A percentile compares a stretch with the other conserved stretches of the same genome.
These are phyloP conservation scores for Sphaerostilbella broomeana DNA, from an alignment of 2,329 filamentous ascomycete genomes.

Conservation along the genomic window DNA sequence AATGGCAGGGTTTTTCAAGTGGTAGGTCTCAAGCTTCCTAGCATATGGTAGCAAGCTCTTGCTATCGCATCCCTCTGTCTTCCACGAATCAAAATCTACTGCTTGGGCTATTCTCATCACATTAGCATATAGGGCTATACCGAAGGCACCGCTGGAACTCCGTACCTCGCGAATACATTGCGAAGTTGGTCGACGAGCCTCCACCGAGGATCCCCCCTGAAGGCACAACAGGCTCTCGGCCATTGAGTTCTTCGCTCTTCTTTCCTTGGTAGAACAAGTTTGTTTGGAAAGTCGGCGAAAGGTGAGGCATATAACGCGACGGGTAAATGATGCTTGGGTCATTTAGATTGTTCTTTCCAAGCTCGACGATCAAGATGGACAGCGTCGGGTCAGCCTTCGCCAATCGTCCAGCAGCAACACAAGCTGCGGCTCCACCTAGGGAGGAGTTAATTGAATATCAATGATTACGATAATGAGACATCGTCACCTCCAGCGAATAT, in stretches of 20 bases:
- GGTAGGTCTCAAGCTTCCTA: conserved; percentile 49
- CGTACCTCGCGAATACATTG: conserved; percentile 26
- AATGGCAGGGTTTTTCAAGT: conserved; percentile 27
- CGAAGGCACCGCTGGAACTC: too few species aligned
- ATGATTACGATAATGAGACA: background rate
- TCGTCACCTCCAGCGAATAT: conserved; percentile 19
- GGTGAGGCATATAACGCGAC: conserved; percentile 17
- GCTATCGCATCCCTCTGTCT: conserved; percentile 26
- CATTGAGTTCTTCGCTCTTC: conserved; percentile 19
- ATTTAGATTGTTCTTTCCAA: conserved; percentile 22
- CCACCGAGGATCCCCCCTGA: conserved; percentile 25
- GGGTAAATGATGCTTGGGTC: conserved; percentile 21
- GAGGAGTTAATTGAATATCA: background rate
- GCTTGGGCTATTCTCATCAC: conserved; percentile 18
- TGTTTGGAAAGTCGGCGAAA: conserved; percentile 18
- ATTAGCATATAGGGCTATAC: too few species aligned
- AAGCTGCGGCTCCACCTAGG: conserved; percentile 21
- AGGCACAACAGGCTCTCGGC: conserved; percentile 19
- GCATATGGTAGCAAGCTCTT: conserved; percentile 27
- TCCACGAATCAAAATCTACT: conserved; percentile 29
- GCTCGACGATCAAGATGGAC: conserved; percentile 23
- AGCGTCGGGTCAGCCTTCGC: conserved; percentile 21
- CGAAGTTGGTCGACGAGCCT: conserved; percentile 28
- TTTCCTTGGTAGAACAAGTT: conserved; percentile 20
- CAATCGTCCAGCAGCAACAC: conserved; percentile 22